Evolutionary conservation across 2,329 filamentous ascomycete genomes (phyloP), one percentile per base, ranked within the genome.

Genomic region (Parafenestella ontariensis): DNA sequence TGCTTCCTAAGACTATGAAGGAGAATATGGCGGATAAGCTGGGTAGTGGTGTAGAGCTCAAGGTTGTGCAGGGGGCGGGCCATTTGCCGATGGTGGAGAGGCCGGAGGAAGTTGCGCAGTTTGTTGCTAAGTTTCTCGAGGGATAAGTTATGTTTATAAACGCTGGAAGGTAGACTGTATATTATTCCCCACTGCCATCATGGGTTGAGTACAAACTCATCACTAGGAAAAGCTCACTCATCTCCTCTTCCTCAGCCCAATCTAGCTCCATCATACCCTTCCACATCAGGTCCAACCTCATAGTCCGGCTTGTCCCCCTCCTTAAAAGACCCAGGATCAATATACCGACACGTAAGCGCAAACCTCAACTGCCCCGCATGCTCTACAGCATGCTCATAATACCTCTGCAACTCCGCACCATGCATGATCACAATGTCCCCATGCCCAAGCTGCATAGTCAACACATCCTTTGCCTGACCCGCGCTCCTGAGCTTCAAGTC

Each of bases 61-160:
- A 83, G 70, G 75, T 89, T 52, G 84, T 96, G 9, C 84, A 89
- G 0, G 78, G 82, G 8, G 87, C 91, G 0, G 92, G 92, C 0
- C 92, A 96, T 78, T 76, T 96, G 67, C 92, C 92, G 0, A 96
- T 96, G 90, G 87, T 87, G 43, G 92, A 96, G 76, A 84, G 86
- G 61, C 87, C 90, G 0, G 76, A 80, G 52, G 86, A 82, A 3
- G 92, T 93, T 71, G 88, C 88, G 70, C 78, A 83, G 24, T 85
- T 85, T 41, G 79, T 94, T 2, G 77, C 80, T 37, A 78, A 73
- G 8, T 90, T 90, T 47, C 45, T 72, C 11, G 56, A 52, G 24
- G 37, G 20, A 24, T 40, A 39, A n/a, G 18, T 13, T 4, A 5
- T n/a, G 3, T 15, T 17, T 34, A 5, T 5, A 13, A 2, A 34